phyloP scores from a whole-genome alignment of 139 green algal genomes.

The Marvania coccoides region DNA sequence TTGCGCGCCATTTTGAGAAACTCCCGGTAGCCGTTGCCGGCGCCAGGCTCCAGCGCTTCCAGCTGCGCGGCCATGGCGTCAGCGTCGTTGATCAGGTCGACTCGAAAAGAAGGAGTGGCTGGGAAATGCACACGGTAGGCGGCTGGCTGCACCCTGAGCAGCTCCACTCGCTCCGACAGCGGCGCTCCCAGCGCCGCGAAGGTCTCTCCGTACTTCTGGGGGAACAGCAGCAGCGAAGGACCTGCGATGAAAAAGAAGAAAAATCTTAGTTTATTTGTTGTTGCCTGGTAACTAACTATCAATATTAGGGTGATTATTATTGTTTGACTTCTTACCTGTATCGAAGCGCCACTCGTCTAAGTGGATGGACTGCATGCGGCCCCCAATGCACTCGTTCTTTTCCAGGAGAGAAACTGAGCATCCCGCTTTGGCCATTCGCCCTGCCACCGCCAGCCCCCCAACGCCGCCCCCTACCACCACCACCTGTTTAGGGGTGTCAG shows the following conservation, averaged over 20 bases:
- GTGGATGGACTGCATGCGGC: constrained; percentile 32
- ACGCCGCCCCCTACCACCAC: constrained; percentile 61
- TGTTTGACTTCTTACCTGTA: no score
- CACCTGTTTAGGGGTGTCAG: no score
- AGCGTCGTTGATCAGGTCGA: constrained; percentile 77
- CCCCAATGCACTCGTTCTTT: constrained; percentile 46
- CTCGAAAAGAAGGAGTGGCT: not conserved
- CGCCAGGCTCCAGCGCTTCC: constrained; percentile 61
- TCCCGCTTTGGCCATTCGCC: constrained; percentile 32
- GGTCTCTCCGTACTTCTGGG: constrained; percentile 54
- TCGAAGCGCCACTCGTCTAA: constrained; percentile 58
- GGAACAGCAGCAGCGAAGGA: constrained; percentile 68
- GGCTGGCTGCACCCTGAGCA: constrained; percentile 37
- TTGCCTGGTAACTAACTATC: no score
- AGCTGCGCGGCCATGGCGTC: constrained; percentile 67
- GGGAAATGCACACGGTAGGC: constrained; percentile 76
- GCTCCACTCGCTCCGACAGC: constrained; percentile 32
- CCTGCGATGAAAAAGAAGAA: no score
- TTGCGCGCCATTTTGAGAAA: constrained; percentile 42
- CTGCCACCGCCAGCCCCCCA: constrained; percentile 48
- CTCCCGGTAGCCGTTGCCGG: constrained; percentile 39
- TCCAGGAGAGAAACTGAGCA: constrained; percentile 49
- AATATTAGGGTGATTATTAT: no score
- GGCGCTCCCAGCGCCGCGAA: constrained; percentile 54
- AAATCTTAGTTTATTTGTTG: no score